Evolutionary conservation across 257 asterid genomes (phyloP), one percentile per base, ranked within the genome.

Genomic region (Solanum stenotomum): DNA sequence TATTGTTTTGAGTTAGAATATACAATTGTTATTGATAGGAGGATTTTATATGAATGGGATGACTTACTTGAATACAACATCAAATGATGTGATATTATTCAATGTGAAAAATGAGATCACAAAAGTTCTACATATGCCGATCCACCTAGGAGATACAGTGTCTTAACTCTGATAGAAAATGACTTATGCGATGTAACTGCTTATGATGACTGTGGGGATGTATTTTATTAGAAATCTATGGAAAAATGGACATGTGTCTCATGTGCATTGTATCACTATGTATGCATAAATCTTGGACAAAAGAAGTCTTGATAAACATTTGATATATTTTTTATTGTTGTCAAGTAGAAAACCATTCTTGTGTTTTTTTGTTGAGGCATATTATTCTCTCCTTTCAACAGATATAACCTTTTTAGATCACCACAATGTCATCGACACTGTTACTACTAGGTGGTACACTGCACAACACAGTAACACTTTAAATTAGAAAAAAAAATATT

Each of bases 31-130:
- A 16, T 15, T 56, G 74, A 52, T 44, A 85, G 6, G 18, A 27
- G 83, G 91, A 7, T 90, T 87, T 89, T 93, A 90, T 89, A 85
- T 90, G 86, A 88, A 90, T 1, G 94, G 94, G 29, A 16, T 89
- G 4, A 92, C 91, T 8, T 92, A 90, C 78, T 91, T 93, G 94
- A 33, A 85, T 42, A 85, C 94, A 18, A 34, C 91, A 6, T 7
- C 34, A 10, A 37, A 74, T 70, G 65, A 75, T 25, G 92, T 93
- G 68, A 74, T 91, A 63, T 93, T 92, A 31, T 87, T 90, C 34
- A 75, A 91, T 75, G 34, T 88, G 20, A 34, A 75, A 14, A 46
- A 46, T 46, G 59, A 46, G 59, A 46, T 46, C 20, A 46, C 20
- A 46, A 46, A 13, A 46, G 56, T 90, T 16, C 86, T 92, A n/a